phyloP scores from a whole-genome alignment of 208 protist genomes.

The Giardia muris region DNA sequence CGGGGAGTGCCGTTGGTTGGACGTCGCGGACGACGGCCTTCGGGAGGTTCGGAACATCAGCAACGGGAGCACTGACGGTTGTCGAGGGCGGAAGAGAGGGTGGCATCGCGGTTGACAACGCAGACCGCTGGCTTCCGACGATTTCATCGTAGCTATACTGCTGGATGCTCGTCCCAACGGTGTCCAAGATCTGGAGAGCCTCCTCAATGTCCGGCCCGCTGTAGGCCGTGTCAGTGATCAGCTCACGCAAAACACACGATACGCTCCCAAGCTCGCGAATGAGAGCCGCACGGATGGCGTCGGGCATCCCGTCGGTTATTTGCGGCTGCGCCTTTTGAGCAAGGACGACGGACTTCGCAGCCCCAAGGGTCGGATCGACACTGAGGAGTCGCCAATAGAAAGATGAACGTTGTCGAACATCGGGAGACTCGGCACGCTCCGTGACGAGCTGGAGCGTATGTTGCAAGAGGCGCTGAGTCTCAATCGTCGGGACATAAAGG shows the following conservation, averaged over 20 bases:
- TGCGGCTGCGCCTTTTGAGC: conserved; percentile 18
- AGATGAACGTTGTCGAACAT: conserved; percentile 38
- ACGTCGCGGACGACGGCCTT: not conserved
- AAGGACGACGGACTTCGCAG: conserved; percentile 32
- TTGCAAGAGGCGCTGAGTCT: conserved; percentile 13
- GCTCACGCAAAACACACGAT: not conserved
- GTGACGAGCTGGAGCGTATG: conserved; percentile 28
- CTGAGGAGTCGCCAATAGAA: conserved; percentile 39
- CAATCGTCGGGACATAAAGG: conserved; percentile 3
- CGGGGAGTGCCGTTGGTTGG: not conserved
- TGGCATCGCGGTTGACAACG: not conserved
- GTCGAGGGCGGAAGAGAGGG: not conserved
- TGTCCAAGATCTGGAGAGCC: not conserved
- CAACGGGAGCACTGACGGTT: not conserved
- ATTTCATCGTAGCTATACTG: not conserved
- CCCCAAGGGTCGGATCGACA: conserved; percentile 11
- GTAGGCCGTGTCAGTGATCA: not conserved
- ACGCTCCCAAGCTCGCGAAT: not conserved
- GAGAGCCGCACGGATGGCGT: not conserved
- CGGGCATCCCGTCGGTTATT: conserved; percentile 3
- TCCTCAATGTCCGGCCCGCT: not conserved
- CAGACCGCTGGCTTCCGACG: not conserved
- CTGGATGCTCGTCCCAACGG: not conserved
- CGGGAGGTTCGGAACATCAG: not conserved
- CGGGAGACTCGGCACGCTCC: not conserved